Evolutionary conservation across 2,329 filamentous ascomycete genomes (phyloP).

Genomic region (Aquanectria penicillioides): DNA sequence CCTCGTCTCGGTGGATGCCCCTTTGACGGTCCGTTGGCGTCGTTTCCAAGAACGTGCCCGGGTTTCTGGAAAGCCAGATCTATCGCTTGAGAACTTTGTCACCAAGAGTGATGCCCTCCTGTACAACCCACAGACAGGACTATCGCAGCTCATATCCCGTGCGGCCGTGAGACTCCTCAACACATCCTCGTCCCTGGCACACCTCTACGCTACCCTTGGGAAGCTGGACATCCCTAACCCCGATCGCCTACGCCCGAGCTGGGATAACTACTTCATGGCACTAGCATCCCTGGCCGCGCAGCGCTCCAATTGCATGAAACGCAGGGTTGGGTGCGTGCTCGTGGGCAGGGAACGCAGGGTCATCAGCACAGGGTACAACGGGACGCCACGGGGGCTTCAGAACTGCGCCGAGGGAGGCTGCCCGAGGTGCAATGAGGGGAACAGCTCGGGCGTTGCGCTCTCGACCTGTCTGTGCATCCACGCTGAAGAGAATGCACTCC

Average conservation of each 20-base stretch:
- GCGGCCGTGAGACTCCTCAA: constrained; percentile 90
- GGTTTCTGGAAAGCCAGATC: constrained; percentile 35
- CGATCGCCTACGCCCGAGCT: constrained; percentile 84
- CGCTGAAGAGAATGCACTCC: constrained; percentile 94
- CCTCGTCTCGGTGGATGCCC: constrained; percentile 90
- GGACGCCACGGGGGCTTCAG: constrained; percentile 86
- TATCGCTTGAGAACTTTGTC: constrained; percentile 66
- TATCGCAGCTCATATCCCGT: constrained; percentile 80
- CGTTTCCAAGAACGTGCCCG: constrained; percentile 67
- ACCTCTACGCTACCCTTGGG: constrained; percentile 77
- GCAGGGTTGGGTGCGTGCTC: constrained; percentile 92
- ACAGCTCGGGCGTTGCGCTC: constrained; percentile 75
- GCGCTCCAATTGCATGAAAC: constrained; percentile 97
- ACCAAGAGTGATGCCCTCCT: constrained; percentile 75
- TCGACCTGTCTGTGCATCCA: constrained; percentile 96
- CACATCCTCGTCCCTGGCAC: constrained; percentile 75
- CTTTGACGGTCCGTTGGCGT: constrained; percentile 83
- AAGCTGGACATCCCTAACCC: constrained; percentile 81
- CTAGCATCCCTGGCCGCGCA: constrained; percentile 91
- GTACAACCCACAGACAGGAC: constrained; percentile 72
- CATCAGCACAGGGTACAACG: constrained; percentile 96
- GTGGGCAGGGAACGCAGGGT: constrained; percentile 84
- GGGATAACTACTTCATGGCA: constrained; percentile 99
- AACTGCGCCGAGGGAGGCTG: constrained; percentile 97
- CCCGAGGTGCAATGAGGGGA: constrained; percentile 82